A percentile compares a stretch with the other conserved stretches of the same genome.
These are phyloP conservation scores for Entonaema liquescens DNA, from an alignment of 495 filamentous ascomycete species.

Conservation along the genomic window DNA sequence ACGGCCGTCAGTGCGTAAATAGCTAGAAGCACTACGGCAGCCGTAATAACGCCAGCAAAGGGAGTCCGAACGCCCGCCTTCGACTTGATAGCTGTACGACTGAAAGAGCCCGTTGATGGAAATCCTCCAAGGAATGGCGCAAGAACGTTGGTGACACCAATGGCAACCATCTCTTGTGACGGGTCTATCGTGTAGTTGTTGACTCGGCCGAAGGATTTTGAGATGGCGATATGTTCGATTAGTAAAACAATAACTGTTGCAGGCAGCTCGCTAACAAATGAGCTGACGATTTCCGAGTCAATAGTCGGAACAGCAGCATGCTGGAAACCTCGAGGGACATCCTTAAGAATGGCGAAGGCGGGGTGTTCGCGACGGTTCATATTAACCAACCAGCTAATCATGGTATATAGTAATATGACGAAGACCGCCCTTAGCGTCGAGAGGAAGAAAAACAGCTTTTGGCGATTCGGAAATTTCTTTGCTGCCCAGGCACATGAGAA, in stretches of 20 bases:
- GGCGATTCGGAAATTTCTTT: constrained; percentile 71
- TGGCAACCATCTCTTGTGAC: constrained; percentile 95
- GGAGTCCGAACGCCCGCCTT: constrained; percentile 96
- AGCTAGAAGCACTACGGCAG: constrained; percentile 86
- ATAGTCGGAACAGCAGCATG: constrained; percentile 80
- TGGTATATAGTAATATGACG: constrained; percentile 90
- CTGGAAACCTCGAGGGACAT: constrained; percentile 85
- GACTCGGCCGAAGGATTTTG: constrained; percentile 94
- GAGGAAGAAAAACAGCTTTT: constrained; percentile 86
- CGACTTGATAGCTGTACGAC: constrained; percentile 95
- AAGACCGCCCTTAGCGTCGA: constrained; percentile 91
- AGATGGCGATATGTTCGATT: constrained; percentile 97
- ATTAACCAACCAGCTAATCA: constrained; percentile 90
- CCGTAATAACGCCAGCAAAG: constrained; percentile 91
- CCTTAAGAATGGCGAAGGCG: constrained; percentile 73
- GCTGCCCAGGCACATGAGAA: constrained; percentile 70
- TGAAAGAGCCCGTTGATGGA: constrained; percentile 96
- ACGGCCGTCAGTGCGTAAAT: constrained; percentile 92
- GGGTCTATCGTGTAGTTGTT: constrained; percentile 99
- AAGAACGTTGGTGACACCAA: constrained; percentile 90
- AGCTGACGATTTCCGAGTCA: constrained; percentile 66
- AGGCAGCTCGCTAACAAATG: constrained; percentile 72
- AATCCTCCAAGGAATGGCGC: constrained; percentile 95
- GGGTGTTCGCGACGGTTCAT: constrained; percentile 58
- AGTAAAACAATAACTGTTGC: constrained; percentile 90